A percentile compares a stretch with the other conserved stretches of the same genome.
These are phyloP conservation scores for Citrus unshiu DNA, from an alignment of 345 rosid species.

Conservation along the genomic window DNA sequence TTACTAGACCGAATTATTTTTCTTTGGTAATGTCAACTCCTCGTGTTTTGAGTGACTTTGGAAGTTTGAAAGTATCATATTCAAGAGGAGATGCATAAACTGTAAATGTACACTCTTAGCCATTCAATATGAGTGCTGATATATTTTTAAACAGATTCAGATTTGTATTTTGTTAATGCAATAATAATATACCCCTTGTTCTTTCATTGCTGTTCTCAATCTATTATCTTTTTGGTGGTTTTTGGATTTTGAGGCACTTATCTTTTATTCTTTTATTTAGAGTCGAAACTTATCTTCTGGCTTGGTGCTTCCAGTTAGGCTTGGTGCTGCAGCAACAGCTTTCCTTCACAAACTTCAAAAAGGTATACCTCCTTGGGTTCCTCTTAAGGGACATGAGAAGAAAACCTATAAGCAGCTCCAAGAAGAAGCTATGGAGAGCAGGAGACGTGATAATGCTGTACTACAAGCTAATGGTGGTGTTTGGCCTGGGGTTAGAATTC, in stretches of 20 bases:
- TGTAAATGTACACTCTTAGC: neutral
- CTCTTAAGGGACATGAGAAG: slow-evolving; percentile 69
- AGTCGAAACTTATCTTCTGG: slow-evolving; percentile 14
- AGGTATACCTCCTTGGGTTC: slow-evolving; percentile 89
- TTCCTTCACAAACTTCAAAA: slow-evolving; percentile 81
- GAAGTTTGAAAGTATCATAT: neutral
- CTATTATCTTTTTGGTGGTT: neutral
- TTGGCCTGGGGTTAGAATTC: slow-evolving; percentile 89
- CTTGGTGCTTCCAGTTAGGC: slow-evolving; percentile 53
- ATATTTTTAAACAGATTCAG: neutral
- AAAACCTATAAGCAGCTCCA: slow-evolving; percentile 82
- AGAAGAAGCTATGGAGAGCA: slow-evolving; percentile 78
- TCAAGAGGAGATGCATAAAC: neutral
- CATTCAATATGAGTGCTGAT: neutral
- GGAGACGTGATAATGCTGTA: slow-evolving; percentile 79
- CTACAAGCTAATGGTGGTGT: slow-evolving; percentile 79
- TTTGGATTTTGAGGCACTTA: neutral
- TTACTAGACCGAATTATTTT: neutral
- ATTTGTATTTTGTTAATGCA: neutral
- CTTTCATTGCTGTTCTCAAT: neutral
- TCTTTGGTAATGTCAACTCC: neutral
- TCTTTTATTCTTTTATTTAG: neutral
- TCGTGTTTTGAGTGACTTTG: neutral
- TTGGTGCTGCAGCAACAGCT: slow-evolving; percentile 84
- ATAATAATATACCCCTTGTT: neutral